Evolutionary conservation across 176 grass and related monocot genomes (phyloP), one percentile per base, ranked within the genome.

Genomic region (Phragmites australis): DNA sequence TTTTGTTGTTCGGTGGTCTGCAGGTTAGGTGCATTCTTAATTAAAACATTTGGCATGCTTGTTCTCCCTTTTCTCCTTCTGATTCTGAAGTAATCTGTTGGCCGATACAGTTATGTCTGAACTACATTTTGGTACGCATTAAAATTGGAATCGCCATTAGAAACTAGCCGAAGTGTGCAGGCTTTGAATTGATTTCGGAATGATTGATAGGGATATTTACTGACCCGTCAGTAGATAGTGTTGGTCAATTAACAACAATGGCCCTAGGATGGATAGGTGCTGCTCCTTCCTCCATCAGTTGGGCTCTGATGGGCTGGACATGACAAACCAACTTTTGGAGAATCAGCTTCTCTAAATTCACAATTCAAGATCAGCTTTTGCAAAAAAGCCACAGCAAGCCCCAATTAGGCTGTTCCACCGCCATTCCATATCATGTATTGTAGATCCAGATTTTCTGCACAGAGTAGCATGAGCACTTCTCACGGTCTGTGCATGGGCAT

Each of bases 41-140:
- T 30, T 2, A 26, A 23, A 44, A 34, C 27, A 34, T 65, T 59
- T 41, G 26, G 12, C 17, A 4, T 53, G 19, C 27, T 19, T 72
- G 44, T 11, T 44, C 21, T 9, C 0, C 25, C 5, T 23, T 79
- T 72, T 32, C 13, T 6, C 2, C 8, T 65, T 18, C 13, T 3
- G 61, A 80, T 65, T 18, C 13, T 3, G 61, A 80, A 74, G 39
- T 30, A 86, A 57, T 58, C 58, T 67, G 3, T 65, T 74, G 49
- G 41, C 21, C 9, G n/a, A 48, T 71, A 32, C 58, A 19, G 27
- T 65, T 40, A 17, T 21, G 44, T 61, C 54, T 71, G 23, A 78
- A 78, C 23, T 55, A 55, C 53, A 46, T 31, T 25, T 56, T 32
- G 65, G 39, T 79, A 42, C 3, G 6, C 14, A 8, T 79, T 48